These are phyloP conservation scores for Platanus orientalis DNA, from an alignment of 164 flowering plant genomes.

Conservation along the genomic window DNA sequence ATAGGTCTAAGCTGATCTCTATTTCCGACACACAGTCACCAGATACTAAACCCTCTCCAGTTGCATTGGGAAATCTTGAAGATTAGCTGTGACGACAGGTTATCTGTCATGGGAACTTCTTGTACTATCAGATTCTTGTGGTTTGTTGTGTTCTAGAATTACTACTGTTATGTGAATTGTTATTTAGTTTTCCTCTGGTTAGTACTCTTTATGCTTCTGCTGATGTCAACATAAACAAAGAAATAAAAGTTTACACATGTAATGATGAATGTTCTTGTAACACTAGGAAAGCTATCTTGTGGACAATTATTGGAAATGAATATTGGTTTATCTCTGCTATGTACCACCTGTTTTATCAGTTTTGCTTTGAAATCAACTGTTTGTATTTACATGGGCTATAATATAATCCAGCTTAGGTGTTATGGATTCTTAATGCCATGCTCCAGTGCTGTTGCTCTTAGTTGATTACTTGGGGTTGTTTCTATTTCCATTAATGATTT, in stretches of 20 bases:
- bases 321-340: not conserved
- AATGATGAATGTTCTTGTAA: not conserved
- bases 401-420: not conserved
- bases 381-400: no score
- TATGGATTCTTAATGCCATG: not conserved
- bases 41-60: slow-evolving; percentile 7
- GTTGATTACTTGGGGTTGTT: not conserved
- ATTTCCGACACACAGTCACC: slow-evolving; percentile 6
- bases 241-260: not conserved
- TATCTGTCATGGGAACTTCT: not conserved
- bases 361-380: no score
- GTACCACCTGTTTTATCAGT: no score
- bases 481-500: no score
- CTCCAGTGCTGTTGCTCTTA: not conserved
- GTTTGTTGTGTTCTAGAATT: no score
- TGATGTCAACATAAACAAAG: not conserved
- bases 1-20: slow-evolving; percentile 3
- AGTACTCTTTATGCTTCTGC: not conserved
- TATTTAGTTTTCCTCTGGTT: not conserved
- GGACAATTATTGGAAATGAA: not conserved
- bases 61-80: not conserved
- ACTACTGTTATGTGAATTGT: not conserved
- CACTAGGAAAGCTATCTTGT: not conserved
- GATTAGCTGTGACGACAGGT: not conserved
- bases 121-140: not conserved